Conservation (phyloP, 169 alveolate genomes). For the Plasmodium gonderi region DNA sequence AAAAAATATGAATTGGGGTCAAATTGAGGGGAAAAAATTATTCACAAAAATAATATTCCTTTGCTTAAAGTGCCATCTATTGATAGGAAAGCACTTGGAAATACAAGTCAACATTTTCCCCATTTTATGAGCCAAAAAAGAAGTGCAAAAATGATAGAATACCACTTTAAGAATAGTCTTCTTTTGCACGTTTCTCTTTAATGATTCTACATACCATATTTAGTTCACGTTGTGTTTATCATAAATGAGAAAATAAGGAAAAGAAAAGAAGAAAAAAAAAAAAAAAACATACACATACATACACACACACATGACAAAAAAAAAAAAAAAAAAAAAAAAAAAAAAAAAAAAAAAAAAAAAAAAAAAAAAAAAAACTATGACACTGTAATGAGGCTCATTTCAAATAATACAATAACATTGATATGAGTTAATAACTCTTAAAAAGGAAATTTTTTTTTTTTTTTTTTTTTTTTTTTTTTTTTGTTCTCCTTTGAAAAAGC, state of each 20-base stretch:
- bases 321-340: neutral
- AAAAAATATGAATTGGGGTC: neutral
- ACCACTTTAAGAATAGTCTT: neutral
- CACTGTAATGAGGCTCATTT: neutral
- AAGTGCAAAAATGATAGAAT: neutral
- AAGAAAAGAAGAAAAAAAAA: too few relatives aligned
- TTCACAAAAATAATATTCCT: neutral
- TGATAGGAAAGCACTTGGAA: neutral
- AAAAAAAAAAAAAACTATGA: neutral
- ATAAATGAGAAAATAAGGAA: neutral
- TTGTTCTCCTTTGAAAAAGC: neutral
- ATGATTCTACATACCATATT: neutral
- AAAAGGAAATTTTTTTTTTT: neutral
- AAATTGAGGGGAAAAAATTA: neutral
- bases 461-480: neutral
- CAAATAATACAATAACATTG: neutral
- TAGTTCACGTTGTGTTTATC: neutral
- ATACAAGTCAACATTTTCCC: neutral
- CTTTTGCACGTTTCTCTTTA: neutral
- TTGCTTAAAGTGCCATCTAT: too few relatives aligned
- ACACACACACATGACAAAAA: too few relatives aligned
- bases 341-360: neutral
- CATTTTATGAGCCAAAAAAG: neutral
- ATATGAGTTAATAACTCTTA: neutral
- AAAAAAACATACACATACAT: neutral